Evolutionary conservation across 306 rosid species (phyloP), one percentile per base, ranked within the genome.

Genomic region (Datisca glomerata): DNA sequence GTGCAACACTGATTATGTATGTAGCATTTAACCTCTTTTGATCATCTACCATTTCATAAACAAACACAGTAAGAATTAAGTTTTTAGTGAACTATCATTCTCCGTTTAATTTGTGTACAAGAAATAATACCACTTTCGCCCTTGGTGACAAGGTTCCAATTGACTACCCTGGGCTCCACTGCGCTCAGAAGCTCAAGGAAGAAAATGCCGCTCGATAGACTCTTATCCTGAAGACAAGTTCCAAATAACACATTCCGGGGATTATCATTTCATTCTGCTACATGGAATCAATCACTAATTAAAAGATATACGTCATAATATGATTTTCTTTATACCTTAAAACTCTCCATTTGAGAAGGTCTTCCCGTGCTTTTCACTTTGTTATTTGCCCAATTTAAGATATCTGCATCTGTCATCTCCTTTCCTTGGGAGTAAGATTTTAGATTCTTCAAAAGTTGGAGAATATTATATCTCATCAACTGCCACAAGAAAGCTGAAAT

Each of bases 401-500:
- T 91, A 70, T 80, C 96, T 20, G 85, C 55, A 61, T 91, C 98
- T 24, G 58, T 75, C 56, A 91, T 62, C 59, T 84, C 98, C 91
- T 69, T 91, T 57, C 81, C 94, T 49, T 65, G 92, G 12, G 98
- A 91, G 62, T 68, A 85, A 43, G 81, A 66, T 73, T 94, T 75
- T 74, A 91, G 72, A 56, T 73, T 84, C 61, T 61, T 84, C 56
- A 91, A 58, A 45, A 84, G 78, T 71, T 84, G 94, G 60, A 91
- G 98, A 66, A 91, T 78, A 47, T 75, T 78, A 70, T 64, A 77
- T 46, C 93, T 75, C 96, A 84, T 84, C 75, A 84, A 70, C 65
- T 91, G 98, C 98, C 96, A 91, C 46, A 91, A 37, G 45, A 84
- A 80, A 53, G 98, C 98, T 84, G 85, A 56, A 71, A n/a, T n/a